These are phyloP conservation scores for Huntiella decipiens DNA, from an alignment of 2,329 filamentous ascomycete genomes.

Conservation along the genomic window DNA sequence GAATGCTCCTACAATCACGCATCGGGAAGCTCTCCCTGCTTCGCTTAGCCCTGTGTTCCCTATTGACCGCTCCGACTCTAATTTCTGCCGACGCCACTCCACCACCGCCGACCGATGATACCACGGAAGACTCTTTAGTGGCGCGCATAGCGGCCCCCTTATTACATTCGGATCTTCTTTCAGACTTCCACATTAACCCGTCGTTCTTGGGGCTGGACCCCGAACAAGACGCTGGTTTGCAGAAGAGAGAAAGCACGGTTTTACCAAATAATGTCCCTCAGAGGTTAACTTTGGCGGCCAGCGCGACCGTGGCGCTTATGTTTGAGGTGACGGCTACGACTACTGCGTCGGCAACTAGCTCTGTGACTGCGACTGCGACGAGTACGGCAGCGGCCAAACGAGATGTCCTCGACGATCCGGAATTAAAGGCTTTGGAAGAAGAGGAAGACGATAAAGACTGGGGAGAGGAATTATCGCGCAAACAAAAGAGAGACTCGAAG, in stretches of 20 bases:
- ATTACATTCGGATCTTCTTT: not conserved
- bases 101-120: not conserved
- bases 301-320: conserved; percentile 32
- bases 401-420: not conserved
- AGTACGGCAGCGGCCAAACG: not conserved
- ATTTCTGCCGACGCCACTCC: not conserved
- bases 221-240: conserved; percentile 20
- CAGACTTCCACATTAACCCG: conserved; percentile 31
- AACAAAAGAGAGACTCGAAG: conserved; percentile 6
- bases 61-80: not conserved
- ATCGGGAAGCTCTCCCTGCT: not conserved
- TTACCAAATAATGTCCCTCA: conserved; percentile 45
- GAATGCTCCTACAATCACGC: no score
- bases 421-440: not conserved
- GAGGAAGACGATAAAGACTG: conserved; percentile 10
- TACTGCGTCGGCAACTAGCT: conserved; percentile 12
- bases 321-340: conserved; percentile 16
- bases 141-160: not conserved
- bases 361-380: not conserved
- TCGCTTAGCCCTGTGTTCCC: not conserved
- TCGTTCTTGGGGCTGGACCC: conserved; percentile 27
- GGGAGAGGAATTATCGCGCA: conserved; percentile 8
- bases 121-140: not conserved
- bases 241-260: conserved; percentile 38
- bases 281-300: conserved; percentile 40